Percentiles rank a stretch among this genome's conserved stretches.
Conservation (phyloP, 176 grass and related monocot genomes). For the Melocanna baccifera region DNA sequence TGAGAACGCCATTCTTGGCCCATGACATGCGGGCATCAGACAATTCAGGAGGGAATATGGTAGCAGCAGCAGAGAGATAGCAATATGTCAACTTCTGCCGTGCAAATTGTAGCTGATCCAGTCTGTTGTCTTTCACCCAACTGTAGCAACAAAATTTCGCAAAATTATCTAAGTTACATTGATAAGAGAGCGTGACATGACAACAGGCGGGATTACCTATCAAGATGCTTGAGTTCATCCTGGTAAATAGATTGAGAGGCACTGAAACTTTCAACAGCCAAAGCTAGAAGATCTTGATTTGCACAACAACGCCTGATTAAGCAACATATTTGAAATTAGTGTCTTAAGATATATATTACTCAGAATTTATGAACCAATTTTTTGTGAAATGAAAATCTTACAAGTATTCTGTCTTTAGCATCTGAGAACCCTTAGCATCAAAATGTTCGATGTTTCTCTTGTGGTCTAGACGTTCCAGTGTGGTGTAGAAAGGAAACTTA, state of each 20-base stretch:
- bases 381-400: constrained; percentile 23
- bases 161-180: neutral
- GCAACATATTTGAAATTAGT: neutral
- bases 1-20: constrained; percentile 64
- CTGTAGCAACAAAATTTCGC: neutral
- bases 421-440: constrained; percentile 11
- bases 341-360: neutral
- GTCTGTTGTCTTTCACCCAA: constrained; percentile 61
- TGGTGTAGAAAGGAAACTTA: constrained; percentile 60
- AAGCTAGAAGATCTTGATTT: constrained; percentile 42
- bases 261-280: constrained; percentile 53
- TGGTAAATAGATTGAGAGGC: constrained; percentile 46
- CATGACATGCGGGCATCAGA: constrained; percentile 59
- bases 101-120: constrained; percentile 62
- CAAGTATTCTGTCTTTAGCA: constrained; percentile 50
- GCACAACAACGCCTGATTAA: constrained; percentile 39
- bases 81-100: constrained; percentile 56
- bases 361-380: neutral
- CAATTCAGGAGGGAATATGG: constrained; percentile 52
- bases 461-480: constrained; percentile 70
- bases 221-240: constrained; percentile 61
- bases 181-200: neutral
- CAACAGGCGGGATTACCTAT: constrained; percentile 38
- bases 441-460: constrained; percentile 73
- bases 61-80: constrained; percentile 55